These are phyloP conservation scores for Juglanconis oblonga DNA, from an alignment of 2,329 filamentous ascomycete species.

Conservation along the genomic window DNA sequence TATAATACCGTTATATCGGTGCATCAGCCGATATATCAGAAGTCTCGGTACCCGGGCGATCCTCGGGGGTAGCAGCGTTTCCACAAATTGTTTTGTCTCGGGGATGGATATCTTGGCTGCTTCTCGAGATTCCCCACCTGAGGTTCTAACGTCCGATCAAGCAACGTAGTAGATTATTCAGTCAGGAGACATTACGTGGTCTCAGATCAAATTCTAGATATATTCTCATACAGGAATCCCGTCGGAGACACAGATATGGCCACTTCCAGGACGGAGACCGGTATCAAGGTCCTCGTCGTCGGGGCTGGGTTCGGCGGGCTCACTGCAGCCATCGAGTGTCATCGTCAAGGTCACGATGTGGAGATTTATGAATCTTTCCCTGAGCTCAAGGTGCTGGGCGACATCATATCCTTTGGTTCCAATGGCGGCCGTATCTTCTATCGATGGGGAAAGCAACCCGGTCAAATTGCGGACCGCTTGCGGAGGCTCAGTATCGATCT, in stretches of 20 bases:
- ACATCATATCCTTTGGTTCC: slow-evolving; percentile 61
- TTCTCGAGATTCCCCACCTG: too few species aligned
- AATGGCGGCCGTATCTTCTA: slow-evolving; percentile 61
- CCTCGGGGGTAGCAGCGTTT: too few species aligned
- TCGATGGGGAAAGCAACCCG: slow-evolving; percentile 47
- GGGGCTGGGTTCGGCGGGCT: slow-evolving; percentile 59
- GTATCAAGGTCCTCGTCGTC: slow-evolving; percentile 51
- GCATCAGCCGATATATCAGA: too few species aligned
- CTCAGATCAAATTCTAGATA: neutral
- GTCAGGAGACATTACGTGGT: too few species aligned
- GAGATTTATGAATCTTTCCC: slow-evolving; percentile 57
- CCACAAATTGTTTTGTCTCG: too few species aligned
- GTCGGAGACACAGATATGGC: neutral
- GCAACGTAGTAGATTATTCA: too few species aligned
- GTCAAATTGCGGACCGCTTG: slow-evolving; percentile 44
- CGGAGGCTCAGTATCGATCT: slow-evolving; percentile 51
- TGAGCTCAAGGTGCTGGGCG: slow-evolving; percentile 56
- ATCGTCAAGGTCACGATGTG: slow-evolving; percentile 58
- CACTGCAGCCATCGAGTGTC: slow-evolving; percentile 61
- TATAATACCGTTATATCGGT: too few species aligned
- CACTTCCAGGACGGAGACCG: slow-evolving; percentile 32
- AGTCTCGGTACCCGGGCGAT: too few species aligned
- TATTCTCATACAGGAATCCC: neutral
- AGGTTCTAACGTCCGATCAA: too few species aligned
- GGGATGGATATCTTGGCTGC: too few species aligned